A percentile compares a stretch with the other conserved stretches of the same genome.
Conservation (phyloP, 2,329 filamentous ascomycete genomes). For the Fusarium sp. region DNA sequence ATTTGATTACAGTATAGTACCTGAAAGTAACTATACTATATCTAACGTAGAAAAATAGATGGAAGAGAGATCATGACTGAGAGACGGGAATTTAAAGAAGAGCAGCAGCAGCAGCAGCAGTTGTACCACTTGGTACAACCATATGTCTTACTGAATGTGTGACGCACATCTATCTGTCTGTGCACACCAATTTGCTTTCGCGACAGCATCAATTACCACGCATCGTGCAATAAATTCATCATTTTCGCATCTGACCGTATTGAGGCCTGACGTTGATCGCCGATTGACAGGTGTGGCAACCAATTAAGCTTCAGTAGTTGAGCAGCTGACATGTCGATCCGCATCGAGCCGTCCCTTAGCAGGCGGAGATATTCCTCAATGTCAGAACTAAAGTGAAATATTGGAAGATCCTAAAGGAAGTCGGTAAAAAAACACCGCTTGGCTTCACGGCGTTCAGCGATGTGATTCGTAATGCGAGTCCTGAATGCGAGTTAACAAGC, state of each 20-base stretch:
- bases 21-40: not conserved
- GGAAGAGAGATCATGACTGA: not conserved
- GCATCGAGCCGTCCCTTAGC: conserved; percentile 1
- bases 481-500: not conserved
- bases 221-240: not conserved
- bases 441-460: not conserved
- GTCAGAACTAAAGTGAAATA: conserved; percentile 9
- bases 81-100: not conserved
- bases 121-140: conserved; percentile 3
- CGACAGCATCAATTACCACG: not conserved
- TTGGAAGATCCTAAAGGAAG: not conserved
- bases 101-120: not conserved
- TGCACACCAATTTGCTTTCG: not conserved
- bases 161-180: not conserved
- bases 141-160: not conserved
- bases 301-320: conserved; percentile 9
- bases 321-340: conserved; percentile 8
- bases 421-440: not conserved
- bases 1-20: not conserved
- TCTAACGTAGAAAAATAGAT: not conserved
- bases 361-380: not conserved
- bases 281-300: conserved; percentile 4
- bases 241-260: conserved; percentile 4
- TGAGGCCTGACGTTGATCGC: conserved; percentile 1
- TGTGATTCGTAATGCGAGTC: not conserved